Conservation (phyloP, 2,329 filamentous ascomycete species). For the Ceratocystis cubensis region DNA sequence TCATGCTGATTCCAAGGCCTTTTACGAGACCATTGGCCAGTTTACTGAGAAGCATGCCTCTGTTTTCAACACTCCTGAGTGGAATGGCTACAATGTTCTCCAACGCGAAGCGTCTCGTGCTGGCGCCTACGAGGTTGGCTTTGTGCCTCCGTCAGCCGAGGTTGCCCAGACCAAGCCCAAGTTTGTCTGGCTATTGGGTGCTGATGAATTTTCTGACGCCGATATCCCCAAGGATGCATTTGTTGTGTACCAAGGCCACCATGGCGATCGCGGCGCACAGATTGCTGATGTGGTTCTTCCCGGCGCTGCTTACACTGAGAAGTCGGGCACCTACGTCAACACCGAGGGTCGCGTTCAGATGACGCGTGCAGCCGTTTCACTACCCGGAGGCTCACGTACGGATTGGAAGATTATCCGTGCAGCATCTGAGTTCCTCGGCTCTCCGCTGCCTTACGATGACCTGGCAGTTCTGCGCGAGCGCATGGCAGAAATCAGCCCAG, state of each 20-base stretch:
- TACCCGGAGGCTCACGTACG: constrained; percentile 79
- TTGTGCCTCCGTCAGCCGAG: constrained; percentile 68
- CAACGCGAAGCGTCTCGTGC: constrained; percentile 86
- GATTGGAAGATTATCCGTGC: constrained; percentile 99
- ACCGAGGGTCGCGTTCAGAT: constrained; percentile 94
- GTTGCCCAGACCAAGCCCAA: constrained; percentile 81
- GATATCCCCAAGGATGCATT: constrained; percentile 95
- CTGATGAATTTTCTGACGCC: constrained; percentile 72
- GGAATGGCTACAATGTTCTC: constrained; percentile 96
- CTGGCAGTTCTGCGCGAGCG: constrained; percentile 78
- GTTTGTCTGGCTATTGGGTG: constrained; percentile 92
- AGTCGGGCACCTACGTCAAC: constrained; percentile 91
- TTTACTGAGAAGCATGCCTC: constrained; percentile 89
- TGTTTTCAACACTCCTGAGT: constrained; percentile 79
- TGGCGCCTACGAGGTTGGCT: constrained; percentile 91
- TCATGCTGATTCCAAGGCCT: constrained; percentile 78
- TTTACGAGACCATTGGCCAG: constrained; percentile 77
- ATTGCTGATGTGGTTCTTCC: constrained; percentile 89
- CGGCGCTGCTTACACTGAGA: constrained; percentile 93
- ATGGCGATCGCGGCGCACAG: constrained; percentile 86
- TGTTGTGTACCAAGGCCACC: constrained; percentile 94
- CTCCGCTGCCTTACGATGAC: constrained; percentile 83
- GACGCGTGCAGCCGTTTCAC: constrained; percentile 74
- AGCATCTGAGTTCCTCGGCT: constrained; percentile 77
- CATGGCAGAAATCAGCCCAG: constrained; percentile 89